Base-by-base conservation (phyloP, 306 rosid genomes). In the Prunus fruticosa region DNA sequence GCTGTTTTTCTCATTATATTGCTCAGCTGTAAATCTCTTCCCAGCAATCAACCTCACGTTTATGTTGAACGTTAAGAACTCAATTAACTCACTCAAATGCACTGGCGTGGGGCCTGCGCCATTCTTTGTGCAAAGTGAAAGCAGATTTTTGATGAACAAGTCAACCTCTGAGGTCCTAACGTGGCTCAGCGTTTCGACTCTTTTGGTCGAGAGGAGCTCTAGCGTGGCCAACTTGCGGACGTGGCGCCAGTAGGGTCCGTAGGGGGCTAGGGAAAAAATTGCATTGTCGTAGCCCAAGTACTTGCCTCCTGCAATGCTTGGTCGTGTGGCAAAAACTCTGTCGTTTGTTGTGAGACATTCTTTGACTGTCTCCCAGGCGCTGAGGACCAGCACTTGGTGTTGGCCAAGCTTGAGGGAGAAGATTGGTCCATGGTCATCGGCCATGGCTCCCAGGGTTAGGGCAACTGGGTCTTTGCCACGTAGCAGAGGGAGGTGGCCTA, bases 191-290 rank as follows among this genome's bases (percentile, higher is more conserved):
- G 64, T 58, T 18, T 90, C 78, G 43, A 88, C 83, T 9, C 78
- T 34, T 19, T 58, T 81, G 58, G 38, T 60, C 2, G 86, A 83
- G 16, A 83, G 82, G 13, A 79, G 78, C 70, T 79, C 81, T 1
- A 63, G 78, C 0, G n/a, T 65, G 78, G 72, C 78, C n/a, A 87
- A 64, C 72, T 89, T 91, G 18, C 96, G 84, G 18, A 84, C 25
- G 3, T 91, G 80, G 4, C 93, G 84, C 93, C 96, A 91, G 49
- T 87, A 89, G 13, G 58, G 30, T 1, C 93, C 96, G 23, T 91
- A 83, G 0, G 96, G 89, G 2, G 93, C 82, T 11, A 89, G 67
- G 2, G 82, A 86, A 11, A 89, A 86, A 1, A 77, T 1, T 3
- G 96, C 84, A 58, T 28, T 63, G 79, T 78, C 30, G 76, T 82